Percentiles rank a stretch among this genome's conserved stretches.
Conservation (phyloP, 106 monocot species). For the Acorus calamus region DNA sequence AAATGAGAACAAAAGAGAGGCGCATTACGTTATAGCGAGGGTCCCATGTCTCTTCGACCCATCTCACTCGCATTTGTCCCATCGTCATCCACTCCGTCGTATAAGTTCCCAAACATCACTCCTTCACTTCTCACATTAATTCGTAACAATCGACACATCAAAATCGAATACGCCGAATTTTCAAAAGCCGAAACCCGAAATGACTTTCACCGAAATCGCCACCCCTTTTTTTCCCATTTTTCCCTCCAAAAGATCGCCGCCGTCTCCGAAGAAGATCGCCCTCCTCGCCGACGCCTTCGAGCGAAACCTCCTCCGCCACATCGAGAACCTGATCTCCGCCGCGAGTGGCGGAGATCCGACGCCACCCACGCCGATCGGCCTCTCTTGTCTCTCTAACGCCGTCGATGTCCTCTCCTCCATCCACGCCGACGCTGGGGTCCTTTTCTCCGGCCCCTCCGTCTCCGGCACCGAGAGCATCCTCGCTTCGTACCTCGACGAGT, state of each 20-base stretch:
- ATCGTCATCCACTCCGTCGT: too few relatives aligned
- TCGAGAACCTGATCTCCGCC: slow-evolving; percentile 28
- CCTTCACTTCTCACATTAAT: too few relatives aligned
- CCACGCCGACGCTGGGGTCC: slow-evolving; percentile 19
- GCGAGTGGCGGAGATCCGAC: not conserved
- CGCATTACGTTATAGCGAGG: too few relatives aligned
- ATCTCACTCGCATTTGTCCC: too few relatives aligned
- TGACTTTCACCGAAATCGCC: too few relatives aligned
- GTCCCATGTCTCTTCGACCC: too few relatives aligned
- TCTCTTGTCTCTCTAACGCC: slow-evolving; percentile 28
- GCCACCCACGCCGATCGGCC: slow-evolving; percentile 7
- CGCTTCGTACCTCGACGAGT: slow-evolving; percentile 30
- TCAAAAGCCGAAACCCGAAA: too few relatives aligned
- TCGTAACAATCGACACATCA: too few relatives aligned
- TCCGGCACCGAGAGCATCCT: slow-evolving; percentile 23
- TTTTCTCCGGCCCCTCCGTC: slow-evolving; percentile 25
- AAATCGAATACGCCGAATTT: too few relatives aligned
- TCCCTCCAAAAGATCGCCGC: not conserved
- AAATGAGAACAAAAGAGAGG: too few relatives aligned
- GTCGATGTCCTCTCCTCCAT: slow-evolving; percentile 22
- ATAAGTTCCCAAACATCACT: too few relatives aligned
- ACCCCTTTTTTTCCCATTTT: not conserved
- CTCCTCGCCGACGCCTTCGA: slow-evolving; percentile 31
- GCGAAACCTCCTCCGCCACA: slow-evolving; percentile 22
- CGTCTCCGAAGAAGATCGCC: not conserved